These are phyloP conservation scores for Pyrenochaeta sp. DNA, from an alignment of 2,329 filamentous ascomycete genomes.

Conservation along the genomic window DNA sequence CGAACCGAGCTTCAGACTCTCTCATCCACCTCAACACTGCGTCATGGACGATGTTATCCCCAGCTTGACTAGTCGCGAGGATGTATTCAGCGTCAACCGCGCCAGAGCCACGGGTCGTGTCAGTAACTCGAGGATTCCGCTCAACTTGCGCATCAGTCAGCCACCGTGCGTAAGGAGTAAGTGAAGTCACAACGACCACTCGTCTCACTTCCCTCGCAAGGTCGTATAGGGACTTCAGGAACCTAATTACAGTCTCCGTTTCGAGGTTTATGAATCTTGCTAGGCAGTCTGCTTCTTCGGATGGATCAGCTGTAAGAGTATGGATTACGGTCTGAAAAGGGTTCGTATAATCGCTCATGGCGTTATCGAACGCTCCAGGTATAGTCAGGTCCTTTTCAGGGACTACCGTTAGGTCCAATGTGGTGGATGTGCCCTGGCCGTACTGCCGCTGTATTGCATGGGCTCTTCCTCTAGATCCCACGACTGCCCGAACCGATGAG, in stretches of 20 bases:
- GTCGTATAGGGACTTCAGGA: conserved; percentile 29
- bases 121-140: conserved; percentile 5
- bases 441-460: conserved; percentile 27
- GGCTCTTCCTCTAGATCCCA: conserved; percentile 29
- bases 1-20: conserved; percentile 29
- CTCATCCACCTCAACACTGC: conserved; percentile 30
- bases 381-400: conserved; percentile 17
- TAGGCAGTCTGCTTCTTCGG: conserved; percentile 37
- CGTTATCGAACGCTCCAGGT: conserved; percentile 29
- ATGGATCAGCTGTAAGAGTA: conserved; percentile 25
- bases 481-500: conserved; percentile 36
- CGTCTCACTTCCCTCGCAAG: conserved; percentile 25
- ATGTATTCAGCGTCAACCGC: conserved; percentile 34
- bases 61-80: conserved; percentile 35
- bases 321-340: conserved; percentile 40
- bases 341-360: conserved; percentile 21
- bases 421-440: conserved; percentile 10
- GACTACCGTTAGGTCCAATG: conserved; percentile 33
- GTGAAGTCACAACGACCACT: conserved; percentile 35
- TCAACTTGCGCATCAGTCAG: conserved; percentile 26
- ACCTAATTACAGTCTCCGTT: conserved; percentile 27
- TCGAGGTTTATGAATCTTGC: conserved; percentile 36
- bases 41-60: conserved; percentile 36
- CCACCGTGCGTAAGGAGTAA: conserved; percentile 38
- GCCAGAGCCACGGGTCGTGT: conserved; percentile 13